Evolutionary conservation across 345 rosid species (phyloP).

Genomic region (Eucalyptus paniculata): DNA sequence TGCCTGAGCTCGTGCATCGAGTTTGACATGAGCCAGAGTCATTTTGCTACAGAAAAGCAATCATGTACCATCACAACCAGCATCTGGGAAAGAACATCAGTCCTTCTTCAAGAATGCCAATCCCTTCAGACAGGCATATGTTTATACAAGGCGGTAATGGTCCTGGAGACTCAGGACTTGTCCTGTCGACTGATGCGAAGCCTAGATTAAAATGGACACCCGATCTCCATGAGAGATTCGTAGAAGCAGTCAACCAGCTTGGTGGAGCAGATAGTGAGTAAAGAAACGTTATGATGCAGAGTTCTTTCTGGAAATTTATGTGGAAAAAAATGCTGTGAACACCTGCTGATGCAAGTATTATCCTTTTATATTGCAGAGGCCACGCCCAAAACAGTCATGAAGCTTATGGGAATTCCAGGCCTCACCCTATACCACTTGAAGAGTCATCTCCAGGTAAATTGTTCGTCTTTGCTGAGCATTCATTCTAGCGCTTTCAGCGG

Average conservation of each 20-base stretch:
- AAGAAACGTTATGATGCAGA: neutral
- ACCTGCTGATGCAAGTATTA: neutral
- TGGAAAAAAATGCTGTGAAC: neutral
- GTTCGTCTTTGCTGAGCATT: neutral
- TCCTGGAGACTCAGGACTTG: conserved; percentile 84
- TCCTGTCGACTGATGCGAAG: conserved; percentile 14
- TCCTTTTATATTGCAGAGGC: conserved; percentile 10
- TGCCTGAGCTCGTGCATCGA: neutral
- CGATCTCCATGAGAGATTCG: conserved; percentile 15
- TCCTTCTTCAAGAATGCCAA: conserved; percentile 54
- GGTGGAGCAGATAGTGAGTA: conserved; percentile 22
- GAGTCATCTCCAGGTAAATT: conserved; percentile 20
- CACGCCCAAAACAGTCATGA: conserved; percentile 19
- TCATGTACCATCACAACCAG: conserved; percentile 74
- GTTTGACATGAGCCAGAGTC: neutral
- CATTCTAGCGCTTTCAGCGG: neutral
- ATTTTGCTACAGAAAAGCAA: neutral
- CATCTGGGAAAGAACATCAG: conserved; percentile 68
- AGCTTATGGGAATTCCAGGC: conserved; percentile 23
- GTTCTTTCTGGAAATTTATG: neutral
- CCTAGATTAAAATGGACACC: conserved; percentile 20
- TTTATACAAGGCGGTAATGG: conserved; percentile 81
- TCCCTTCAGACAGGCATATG: conserved; percentile 52
- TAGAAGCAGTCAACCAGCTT: conserved; percentile 18
- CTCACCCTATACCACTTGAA: conserved; percentile 23